Conservation (phyloP, 257 asterid genomes). For the Nicotiana paniculata region DNA sequence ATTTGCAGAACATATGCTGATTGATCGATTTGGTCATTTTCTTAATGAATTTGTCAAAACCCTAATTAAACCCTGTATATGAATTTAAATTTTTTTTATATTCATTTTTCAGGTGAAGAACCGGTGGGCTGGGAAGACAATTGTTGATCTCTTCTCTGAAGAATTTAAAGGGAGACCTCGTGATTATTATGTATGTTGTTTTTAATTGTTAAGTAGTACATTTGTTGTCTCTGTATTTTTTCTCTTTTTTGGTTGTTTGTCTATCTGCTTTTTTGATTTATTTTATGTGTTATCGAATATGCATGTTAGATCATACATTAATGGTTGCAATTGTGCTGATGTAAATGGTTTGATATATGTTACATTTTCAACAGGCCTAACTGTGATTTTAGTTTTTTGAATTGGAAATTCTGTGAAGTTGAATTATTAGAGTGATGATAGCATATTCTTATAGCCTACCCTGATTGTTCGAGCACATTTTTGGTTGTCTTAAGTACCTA, state of each 20-base stretch:
- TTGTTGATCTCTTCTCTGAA: slow-evolving; percentile 84
- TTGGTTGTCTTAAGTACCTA: not conserved
- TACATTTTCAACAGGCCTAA: not conserved
- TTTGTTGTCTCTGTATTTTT: not conserved
- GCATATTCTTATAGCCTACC: not conserved
- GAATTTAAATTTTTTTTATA: not conserved
- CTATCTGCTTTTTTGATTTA: not conserved
- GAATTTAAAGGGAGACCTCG: slow-evolving; percentile 83
- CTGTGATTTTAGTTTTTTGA: not conserved
- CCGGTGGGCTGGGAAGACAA: slow-evolving; percentile 86
- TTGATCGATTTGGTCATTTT: not conserved
- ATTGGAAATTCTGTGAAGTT: not conserved
- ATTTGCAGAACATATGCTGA: not conserved
- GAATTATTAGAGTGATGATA: not conserved
- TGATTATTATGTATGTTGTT: slow-evolving; percentile 67
- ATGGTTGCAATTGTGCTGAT: not conserved
- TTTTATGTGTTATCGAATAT: not conserved
- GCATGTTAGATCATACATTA: not conserved
- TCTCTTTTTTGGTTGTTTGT: not conserved
- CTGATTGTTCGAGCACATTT: not conserved
- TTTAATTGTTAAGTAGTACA: not conserved
- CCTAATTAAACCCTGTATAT: not conserved
- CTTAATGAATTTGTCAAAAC: not conserved
- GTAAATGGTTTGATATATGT: not conserved
- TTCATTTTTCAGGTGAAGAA: slow-evolving; percentile 61